Conservation (phyloP, 148 eudicot species). For the Rhododendron williamsianum region DNA sequence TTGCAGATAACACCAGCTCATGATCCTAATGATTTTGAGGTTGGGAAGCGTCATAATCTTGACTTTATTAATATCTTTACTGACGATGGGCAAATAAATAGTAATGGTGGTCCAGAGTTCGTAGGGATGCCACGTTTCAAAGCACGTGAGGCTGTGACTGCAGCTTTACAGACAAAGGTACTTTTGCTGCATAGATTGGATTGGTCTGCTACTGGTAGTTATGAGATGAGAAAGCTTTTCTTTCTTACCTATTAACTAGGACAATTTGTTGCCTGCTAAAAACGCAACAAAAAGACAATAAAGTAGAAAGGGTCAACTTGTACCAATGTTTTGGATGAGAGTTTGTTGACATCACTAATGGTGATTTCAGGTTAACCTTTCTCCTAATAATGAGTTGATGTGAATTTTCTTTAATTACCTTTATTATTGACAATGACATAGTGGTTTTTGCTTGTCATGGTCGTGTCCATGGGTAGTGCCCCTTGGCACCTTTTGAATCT, state of each 20-base stretch:
- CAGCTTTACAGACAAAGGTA: slow-evolving; percentile 70
- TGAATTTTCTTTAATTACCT: neutral
- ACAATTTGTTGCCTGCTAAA: neutral
- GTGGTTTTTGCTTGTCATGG: neutral
- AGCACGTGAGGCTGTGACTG: slow-evolving; percentile 68
- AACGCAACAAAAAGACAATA: neutral
- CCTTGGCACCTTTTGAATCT: neutral
- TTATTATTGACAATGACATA: neutral
- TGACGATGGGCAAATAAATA: slow-evolving; percentile 86
- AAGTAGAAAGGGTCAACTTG: neutral
- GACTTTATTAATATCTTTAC: slow-evolving; percentile 79
- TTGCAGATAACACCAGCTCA: slow-evolving; percentile 96
- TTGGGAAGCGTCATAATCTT: slow-evolving; percentile 72
- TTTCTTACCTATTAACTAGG: neutral
- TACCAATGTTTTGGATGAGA: neutral
- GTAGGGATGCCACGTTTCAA: slow-evolving; percentile 73
- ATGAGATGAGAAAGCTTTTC: neutral
- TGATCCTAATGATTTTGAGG: slow-evolving; percentile 96
- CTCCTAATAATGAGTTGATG: neutral
- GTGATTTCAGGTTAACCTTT: neutral
- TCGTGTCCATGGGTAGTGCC: neutral
- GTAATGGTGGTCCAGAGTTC: slow-evolving; percentile 67
- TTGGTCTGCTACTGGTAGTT: neutral
- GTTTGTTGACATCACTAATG: neutral
- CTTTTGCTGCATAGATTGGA: neutral